Evolutionary conservation across 441 rosid genomes (phyloP), one percentile per base, ranked within the genome.

Genomic region (Corymbia calophylla): DNA sequence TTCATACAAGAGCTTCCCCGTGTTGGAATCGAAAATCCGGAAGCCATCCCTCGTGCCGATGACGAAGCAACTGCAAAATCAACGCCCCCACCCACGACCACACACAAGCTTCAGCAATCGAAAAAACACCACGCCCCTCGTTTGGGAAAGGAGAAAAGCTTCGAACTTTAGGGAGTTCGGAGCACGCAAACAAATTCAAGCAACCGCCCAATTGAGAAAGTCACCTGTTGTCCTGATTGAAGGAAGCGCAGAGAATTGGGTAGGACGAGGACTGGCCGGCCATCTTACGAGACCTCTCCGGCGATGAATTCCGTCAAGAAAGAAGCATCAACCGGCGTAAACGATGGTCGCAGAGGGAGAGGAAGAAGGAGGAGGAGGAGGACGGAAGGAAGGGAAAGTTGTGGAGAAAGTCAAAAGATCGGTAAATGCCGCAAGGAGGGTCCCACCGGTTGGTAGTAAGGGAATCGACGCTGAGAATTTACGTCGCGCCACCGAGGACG

Each of bases 1-100:
- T 92, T 97, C 97, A 92, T 97, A 97, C 82, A 96, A 94, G 93
- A 97, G 97, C 91, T 96, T 95, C 60, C 98, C 98, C 12, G 97
- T 93, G 73, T 92, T 94, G 56, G 99, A 94, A 92, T 97, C 98
- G 93, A 93, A 95, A 58, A 96, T 92, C 92, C 93, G 95, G 93
- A 97, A 94, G 48, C 98, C 95, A 91, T 95, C 95, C 88, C 91
- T 94, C 53, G 96, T 95, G 91, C 97, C 94, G 32, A 97, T 88
- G 49, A 97, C 96, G 88, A 97, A 96, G 66, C 94, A 96, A 94
- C 98, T 97, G 90, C 90, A 87, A 90, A 87, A 53, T 54, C 35
- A 25, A 81, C 86, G 86, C 44, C 86, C 70, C 70, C 19, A 17
- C 70, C 70, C 70, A 14, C 70, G 31, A 53, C 2, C 6, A 55